These are phyloP conservation scores for Kluyveromyces siamensis DNA, from an alignment of 805 yeast species.

Conservation along the genomic window DNA sequence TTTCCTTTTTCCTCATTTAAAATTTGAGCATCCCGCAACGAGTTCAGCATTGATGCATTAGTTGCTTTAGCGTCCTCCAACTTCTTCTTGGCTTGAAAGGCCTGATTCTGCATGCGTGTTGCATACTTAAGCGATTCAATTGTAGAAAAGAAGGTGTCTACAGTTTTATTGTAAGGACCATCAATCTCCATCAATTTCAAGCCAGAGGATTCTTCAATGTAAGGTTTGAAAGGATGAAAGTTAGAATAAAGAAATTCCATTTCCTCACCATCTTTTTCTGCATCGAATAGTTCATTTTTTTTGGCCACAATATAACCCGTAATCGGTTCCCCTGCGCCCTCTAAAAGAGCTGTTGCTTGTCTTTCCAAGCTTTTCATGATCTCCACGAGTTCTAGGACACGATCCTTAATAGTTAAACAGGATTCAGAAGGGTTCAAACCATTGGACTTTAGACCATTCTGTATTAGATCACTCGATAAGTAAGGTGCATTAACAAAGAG, in stretches of 20 bases:
- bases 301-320: slow-evolving; percentile 60
- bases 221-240: slow-evolving; percentile 61
- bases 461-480: slow-evolving; percentile 70
- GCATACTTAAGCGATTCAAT: slow-evolving; percentile 75
- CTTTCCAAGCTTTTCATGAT: slow-evolving; percentile 41
- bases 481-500: slow-evolving; percentile 61
- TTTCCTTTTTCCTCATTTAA: slow-evolving; percentile 62
- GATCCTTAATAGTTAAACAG: slow-evolving; percentile 23
- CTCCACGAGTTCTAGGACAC: slow-evolving; percentile 27
- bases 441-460: slow-evolving; percentile 39
- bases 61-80: slow-evolving; percentile 68
- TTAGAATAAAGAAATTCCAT: slow-evolving; percentile 49
- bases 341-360: slow-evolving; percentile 33
- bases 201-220: slow-evolving; percentile 24
- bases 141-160: slow-evolving; percentile 78
- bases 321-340: slow-evolving; percentile 22
- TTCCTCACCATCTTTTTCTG: slow-evolving; percentile 33
- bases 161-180: slow-evolving; percentile 65
- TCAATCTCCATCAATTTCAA: slow-evolving; percentile 35
- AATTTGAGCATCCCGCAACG: slow-evolving; percentile 53
- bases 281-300: slow-evolving; percentile 42
- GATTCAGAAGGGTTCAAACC: slow-evolving; percentile 41
- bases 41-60: slow-evolving; percentile 58
- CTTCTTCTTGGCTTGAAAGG: slow-evolving; percentile 64
- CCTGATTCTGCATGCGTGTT: slow-evolving; percentile 64